Evolutionary conservation across 1,284 basidiomycete genomes (phyloP).

Genomic region (Tilletia setariae): DNA sequence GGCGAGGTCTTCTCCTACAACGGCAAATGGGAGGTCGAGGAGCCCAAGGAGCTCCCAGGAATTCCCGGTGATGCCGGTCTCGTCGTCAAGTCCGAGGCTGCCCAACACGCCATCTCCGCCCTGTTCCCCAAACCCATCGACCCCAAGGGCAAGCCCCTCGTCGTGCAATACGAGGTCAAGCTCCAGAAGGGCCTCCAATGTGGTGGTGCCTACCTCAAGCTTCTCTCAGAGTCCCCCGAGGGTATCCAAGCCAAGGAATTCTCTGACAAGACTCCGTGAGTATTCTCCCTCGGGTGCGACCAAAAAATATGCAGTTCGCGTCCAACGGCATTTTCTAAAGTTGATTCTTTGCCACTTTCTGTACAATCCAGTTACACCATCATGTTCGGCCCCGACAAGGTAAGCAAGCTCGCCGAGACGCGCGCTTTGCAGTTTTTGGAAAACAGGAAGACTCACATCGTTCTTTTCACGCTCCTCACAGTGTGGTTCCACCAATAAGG

Average conservation of each 20-base stretch:
- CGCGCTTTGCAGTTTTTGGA: slow-evolving; percentile 9
- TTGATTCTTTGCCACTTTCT: neutral
- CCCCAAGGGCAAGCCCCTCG: slow-evolving; percentile 78
- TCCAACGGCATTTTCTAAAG: neutral
- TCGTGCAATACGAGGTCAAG: slow-evolving; percentile 94
- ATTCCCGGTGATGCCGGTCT: slow-evolving; percentile 55
- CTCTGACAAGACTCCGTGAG: slow-evolving; percentile 50
- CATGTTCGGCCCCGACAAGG: slow-evolving; percentile 54
- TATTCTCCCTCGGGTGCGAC: slow-evolving; percentile 37
- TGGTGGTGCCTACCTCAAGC: slow-evolving; percentile 97
- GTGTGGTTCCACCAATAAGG: slow-evolving; percentile 52
- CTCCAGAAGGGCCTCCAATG: slow-evolving; percentile 99
- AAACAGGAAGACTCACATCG: neutral
- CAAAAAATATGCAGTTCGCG: neutral
- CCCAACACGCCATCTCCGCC: slow-evolving; percentile 95
- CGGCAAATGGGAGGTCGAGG: slow-evolving; percentile 95
- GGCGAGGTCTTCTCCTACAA: slow-evolving; percentile 75
- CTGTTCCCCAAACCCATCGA: slow-evolving; percentile 75
- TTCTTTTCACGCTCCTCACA: slow-evolving; percentile 9
- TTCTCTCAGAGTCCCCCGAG: slow-evolving; percentile 63
- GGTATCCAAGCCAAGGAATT: slow-evolving; percentile 50
- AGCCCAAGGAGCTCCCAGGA: slow-evolving; percentile 68
- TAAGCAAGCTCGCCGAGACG: slow-evolving; percentile 9
- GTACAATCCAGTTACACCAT: slow-evolving; percentile 42
- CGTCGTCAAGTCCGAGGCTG: slow-evolving; percentile 71